Percentiles rank a stretch among this genome's conserved stretches.
These are phyloP conservation scores for Immersiella caudata DNA, from an alignment of 495 filamentous ascomycete genomes.

Conservation along the genomic window DNA sequence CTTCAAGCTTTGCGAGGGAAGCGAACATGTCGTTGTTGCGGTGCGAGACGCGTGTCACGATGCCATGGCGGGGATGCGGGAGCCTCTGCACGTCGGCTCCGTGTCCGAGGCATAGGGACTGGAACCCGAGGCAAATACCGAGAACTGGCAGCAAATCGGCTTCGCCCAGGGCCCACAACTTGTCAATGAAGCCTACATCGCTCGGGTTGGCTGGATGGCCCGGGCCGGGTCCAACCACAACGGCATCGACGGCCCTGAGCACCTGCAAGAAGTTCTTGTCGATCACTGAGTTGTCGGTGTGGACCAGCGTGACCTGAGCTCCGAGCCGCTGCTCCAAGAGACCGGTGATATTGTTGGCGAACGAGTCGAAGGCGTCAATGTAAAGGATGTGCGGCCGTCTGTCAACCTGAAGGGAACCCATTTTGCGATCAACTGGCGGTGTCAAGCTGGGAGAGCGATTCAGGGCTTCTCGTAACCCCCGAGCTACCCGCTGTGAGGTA, in stretches of 20 bases:
- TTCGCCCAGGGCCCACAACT: constrained; percentile 3
- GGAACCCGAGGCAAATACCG: constrained; percentile 10
- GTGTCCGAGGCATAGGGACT: neutral
- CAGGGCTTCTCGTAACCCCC: no score
- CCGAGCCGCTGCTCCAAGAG: constrained; percentile 7
- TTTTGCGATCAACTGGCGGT: neutral
- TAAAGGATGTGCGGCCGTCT: neutral
- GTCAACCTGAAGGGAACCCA: neutral
- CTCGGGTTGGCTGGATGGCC: constrained; percentile 8
- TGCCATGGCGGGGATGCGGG: neutral
- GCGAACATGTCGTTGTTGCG: neutral
- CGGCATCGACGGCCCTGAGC: constrained; percentile 1
- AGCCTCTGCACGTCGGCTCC: neutral
- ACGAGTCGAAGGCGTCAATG: constrained; percentile 7
- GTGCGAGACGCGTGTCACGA: neutral
- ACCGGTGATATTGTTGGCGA: constrained; percentile 5
- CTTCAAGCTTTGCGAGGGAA: neutral
- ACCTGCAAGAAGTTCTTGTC: constrained; percentile 4
- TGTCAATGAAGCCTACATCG: constrained; percentile 7
- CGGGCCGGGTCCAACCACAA: constrained; percentile 2
- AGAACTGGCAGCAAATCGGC: constrained; percentile 2
- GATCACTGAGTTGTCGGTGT: neutral
- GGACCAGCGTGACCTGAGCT: constrained; percentile 4
- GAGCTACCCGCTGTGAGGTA: no score
- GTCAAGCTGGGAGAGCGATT: no score